These are phyloP conservation scores for Cryphonectria nitschkei DNA, from an alignment of 2,329 filamentous ascomycete genomes.

Conservation along the genomic window DNA sequence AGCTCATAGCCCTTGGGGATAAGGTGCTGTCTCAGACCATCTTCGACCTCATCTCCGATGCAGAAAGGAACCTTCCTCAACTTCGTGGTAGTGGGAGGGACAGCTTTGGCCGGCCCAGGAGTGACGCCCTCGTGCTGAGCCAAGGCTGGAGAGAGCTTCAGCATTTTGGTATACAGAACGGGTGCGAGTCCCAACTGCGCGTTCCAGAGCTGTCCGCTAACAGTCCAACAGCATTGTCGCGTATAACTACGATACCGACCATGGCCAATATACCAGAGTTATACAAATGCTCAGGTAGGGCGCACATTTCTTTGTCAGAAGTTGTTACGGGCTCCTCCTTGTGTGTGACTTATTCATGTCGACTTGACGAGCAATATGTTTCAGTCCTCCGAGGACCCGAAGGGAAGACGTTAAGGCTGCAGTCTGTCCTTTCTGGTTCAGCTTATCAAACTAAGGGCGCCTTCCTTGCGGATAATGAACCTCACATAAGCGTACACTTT, in stretches of 20 bases:
- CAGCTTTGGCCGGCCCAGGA: slow-evolving; percentile 63
- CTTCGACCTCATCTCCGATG: slow-evolving; percentile 63
- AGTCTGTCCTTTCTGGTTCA: not conserved
- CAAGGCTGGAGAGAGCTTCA: slow-evolving; percentile 70
- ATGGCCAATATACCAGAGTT: slow-evolving; percentile 56
- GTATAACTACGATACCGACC: slow-evolving; percentile 59
- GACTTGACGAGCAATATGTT: not conserved
- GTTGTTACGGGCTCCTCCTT: not conserved
- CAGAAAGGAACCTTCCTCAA: slow-evolving; percentile 67
- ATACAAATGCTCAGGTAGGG: slow-evolving; percentile 60
- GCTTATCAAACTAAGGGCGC: not conserved
- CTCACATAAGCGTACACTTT: not conserved
- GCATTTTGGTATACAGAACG: slow-evolving; percentile 60
- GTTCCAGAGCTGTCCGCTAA: not conserved
- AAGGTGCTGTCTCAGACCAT: slow-evolving; percentile 57
- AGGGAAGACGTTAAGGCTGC: not conserved
- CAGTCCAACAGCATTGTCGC: slow-evolving; percentile 52
- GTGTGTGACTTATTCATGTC: not conserved
- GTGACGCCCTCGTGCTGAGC: slow-evolving; percentile 60
- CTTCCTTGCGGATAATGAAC: not conserved
- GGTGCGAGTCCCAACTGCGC: slow-evolving; percentile 35
- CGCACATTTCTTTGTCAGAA: not conserved
- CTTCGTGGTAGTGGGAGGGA: slow-evolving; percentile 60
- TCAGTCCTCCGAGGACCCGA: not conserved
- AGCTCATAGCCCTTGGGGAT: slow-evolving; percentile 52